A percentile compares a stretch with the other conserved stretches of the same genome.
Evolutionary conservation across 352 stramenopile species (phyloP).

Genomic region (Phytophthora macrochlamydospora): DNA sequence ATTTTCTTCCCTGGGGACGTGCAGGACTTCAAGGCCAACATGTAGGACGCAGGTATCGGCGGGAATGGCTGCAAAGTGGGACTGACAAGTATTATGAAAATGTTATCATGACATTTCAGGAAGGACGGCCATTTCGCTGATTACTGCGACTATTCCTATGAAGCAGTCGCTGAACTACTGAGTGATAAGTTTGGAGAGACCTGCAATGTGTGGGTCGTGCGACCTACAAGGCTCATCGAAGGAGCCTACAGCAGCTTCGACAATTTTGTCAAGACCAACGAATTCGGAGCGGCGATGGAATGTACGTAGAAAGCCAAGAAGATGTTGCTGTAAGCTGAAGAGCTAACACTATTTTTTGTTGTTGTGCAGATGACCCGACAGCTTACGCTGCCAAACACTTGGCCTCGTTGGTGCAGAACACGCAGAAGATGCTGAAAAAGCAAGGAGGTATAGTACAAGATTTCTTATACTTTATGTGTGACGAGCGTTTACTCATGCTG

Average conservation of each 20-base stretch:
- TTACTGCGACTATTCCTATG: conserved; percentile 66
- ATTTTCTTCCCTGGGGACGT: conserved; percentile 77
- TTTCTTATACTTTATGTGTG: background rate
- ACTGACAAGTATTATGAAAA: background rate
- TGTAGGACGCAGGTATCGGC: conserved; percentile 34
- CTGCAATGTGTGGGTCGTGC: conserved; percentile 67
- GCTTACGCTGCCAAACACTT: conserved; percentile 46
- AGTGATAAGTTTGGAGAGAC: conserved; percentile 53
- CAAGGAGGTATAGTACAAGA: conserved; percentile 28
- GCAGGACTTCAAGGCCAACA: conserved; percentile 53
- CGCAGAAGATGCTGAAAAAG: conserved; percentile 20
- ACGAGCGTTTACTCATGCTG: conserved; percentile 7
- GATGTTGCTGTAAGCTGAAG: no score
- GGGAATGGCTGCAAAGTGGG: background rate
- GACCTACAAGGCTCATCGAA: conserved; percentile 45
- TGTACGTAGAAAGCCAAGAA: conserved; percentile 30
- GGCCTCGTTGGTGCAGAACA: conserved; percentile 46
- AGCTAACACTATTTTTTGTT: background rate
- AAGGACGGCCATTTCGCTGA: conserved; percentile 36
- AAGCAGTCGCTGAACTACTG: conserved; percentile 47
- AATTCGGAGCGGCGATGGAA: conserved; percentile 50
- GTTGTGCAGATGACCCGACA: conserved; percentile 36
- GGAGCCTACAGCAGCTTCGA: conserved; percentile 67
- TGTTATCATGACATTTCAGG: conserved; percentile 20
- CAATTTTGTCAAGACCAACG: conserved; percentile 63